Base-by-base conservation (phyloP, 2,329 filamentous ascomycete genomes). In the Leptographium radiaticola region DNA sequence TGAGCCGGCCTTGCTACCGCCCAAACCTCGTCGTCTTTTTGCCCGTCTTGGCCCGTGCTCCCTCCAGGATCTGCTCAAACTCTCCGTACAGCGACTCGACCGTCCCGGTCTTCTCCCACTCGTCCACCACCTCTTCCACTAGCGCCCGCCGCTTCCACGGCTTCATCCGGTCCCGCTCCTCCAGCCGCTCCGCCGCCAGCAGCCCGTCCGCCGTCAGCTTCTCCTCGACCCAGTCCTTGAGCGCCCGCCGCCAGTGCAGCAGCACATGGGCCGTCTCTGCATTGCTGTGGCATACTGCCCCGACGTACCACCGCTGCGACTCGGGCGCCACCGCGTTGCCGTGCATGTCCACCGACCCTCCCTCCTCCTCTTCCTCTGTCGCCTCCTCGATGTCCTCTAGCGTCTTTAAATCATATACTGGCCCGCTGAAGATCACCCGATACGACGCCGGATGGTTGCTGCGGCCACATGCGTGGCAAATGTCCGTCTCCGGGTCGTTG, bases 401-500 rank as follows among this genome's bases (percentile, higher is more conserved):
- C 0, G 82, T 83, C 3, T 79, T 70, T 12, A 75, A 73, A 55
- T 81, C 67, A 65, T 93, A 93, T 0, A 86, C 74, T 8, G 75
- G 75, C 6, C 86, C 87, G 8, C 68, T 70, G 55, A 91, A 80
- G 15, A 72, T 70, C 33, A 91, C 69, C 56, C 77, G 75, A 55
- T 70, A 85, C 2, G 77, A 84, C 0, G 86, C 83, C 0, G 83
- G 78, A 62, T 91, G 87, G 0, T 74, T 76, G 15, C 72, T 76
- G 25, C 85, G 77, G 52, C 87, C 86, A 62, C 87, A 90, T 0
- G 84, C 85, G 61, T 84, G 79, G 62, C 86, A 89, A 13, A 76
- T 69, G 49, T 76, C 48, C 75, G 40, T 34, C 38, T 57, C 56
- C 33, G 25, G 16, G 15, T 16, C 2, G n/a, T 20, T 25, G 2